Evolutionary conservation across 2,329 filamentous ascomycete species (phyloP), one percentile per base, ranked within the genome.

Genomic region (Mollisia scopiformis): DNA sequence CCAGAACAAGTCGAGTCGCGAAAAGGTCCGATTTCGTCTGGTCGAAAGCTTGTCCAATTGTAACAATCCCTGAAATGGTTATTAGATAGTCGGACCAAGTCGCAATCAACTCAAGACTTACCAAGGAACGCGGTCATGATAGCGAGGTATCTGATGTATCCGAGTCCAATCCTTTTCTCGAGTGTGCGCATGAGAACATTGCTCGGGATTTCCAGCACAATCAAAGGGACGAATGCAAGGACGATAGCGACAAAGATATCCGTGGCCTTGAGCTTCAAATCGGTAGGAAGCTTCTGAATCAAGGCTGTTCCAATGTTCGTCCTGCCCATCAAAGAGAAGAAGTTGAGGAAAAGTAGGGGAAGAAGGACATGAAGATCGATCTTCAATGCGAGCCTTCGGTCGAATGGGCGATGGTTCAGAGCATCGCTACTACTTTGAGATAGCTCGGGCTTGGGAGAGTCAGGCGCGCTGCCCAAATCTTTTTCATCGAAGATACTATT

Each of bases 331-430:
- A 82, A 82, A 55, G 79, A 80, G 21, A 82, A 74, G 10, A 88
- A 73, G 62, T 86, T 87, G 19, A 88, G 78, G 1, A 87, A 69
- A 6, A 82, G 80, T 66, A 88, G 79, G 71, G 86, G 82, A 1
- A 85, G 85, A 46, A 88, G 37, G n/a, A 68, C 50, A 23, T 56
- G 53, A 19, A 65, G n/a, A 57, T 68, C 66, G 27, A 30, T 50
- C 46, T 68, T 68, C 30, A 33, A 33, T 33, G 30, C 30, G 30
- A 33, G 30, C 30, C 13, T 33, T 33, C 30, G 30, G 30, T 33
- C 30, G 30, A 33, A 33, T 33, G 6, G 30, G 13, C 30, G 30
- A 33, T 33, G 30, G 30, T 6, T 33, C 30, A 6, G 30, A 33
- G 30, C 30, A 33, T 33, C 30, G 30, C 30, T 13, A 33, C 30